Evolutionary conservation across 2,329 filamentous ascomycete species (phyloP).

Genomic region (Fusarium sp.): DNA sequence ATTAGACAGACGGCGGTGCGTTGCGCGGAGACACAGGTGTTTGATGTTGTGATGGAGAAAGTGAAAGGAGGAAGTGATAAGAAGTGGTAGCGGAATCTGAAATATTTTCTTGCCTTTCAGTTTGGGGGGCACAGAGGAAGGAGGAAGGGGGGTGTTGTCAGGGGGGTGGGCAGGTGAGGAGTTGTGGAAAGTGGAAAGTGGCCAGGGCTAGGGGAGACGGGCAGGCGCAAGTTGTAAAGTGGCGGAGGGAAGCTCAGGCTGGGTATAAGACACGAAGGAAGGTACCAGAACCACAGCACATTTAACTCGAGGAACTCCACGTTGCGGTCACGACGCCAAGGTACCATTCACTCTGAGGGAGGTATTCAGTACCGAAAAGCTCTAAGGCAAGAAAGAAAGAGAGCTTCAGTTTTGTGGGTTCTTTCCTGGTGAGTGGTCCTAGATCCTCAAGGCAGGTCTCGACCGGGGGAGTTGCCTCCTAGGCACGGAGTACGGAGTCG

Average conservation of each 20-base stretch:
- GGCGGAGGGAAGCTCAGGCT: slow-evolving; percentile 31
- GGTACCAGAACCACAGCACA: slow-evolving; percentile 28
- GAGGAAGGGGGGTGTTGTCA: slow-evolving; percentile 45
- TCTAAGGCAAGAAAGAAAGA: slow-evolving; percentile 7
- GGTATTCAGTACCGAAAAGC: slow-evolving; percentile 34
- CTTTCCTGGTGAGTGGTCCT: slow-evolving; percentile 27
- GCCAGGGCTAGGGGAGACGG: slow-evolving; percentile 45
- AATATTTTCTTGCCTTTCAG: slow-evolving; percentile 56
- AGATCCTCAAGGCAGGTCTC: slow-evolving; percentile 35
- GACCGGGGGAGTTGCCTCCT: slow-evolving; percentile 29
- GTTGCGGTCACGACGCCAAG: slow-evolving; percentile 3
- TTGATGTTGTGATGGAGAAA: slow-evolving; percentile 60
- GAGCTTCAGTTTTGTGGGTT: slow-evolving; percentile 41
- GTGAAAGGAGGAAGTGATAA: slow-evolving; percentile 50
- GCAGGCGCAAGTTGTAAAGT: slow-evolving; percentile 36
- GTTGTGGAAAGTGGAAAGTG: slow-evolving; percentile 49
- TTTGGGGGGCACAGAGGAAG: slow-evolving; percentile 44
- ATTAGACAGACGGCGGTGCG: slow-evolving; percentile 62
- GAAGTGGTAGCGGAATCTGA: slow-evolving; percentile 54
- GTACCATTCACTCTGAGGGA: slow-evolving; percentile 16
- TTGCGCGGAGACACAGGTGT: slow-evolving; percentile 63
- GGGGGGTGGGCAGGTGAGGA: slow-evolving; percentile 45
- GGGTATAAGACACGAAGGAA: slow-evolving; percentile 39
- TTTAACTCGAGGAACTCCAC: slow-evolving; percentile 16
- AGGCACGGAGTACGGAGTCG: not conserved